Base-by-base conservation (phyloP, 2,329 filamentous ascomycete species). In the Penicillium italicum region DNA sequence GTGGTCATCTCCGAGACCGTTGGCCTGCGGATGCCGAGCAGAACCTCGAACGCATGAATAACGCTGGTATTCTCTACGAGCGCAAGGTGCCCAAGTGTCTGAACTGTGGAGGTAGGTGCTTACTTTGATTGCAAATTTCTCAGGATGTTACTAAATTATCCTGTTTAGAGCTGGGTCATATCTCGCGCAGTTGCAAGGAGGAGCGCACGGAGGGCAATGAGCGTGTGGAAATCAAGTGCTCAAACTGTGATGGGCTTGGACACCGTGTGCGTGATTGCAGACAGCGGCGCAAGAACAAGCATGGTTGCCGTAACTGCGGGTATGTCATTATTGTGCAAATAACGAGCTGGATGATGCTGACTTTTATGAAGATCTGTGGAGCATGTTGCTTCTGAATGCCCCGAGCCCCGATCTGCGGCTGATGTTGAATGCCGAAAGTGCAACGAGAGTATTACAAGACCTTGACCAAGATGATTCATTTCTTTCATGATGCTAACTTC, bases 271-370 rank as follows among this genome's bases (percentile, higher is more conserved):
- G 79, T 49, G 78, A 80, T 57, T 81, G 78, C 62, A 62, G 66
- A 9, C 64, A 74, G 52, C 48, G 65, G 20, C 77, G 76, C 45
- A 64, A 62, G 42, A 70, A 74, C 57, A 69, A 65, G 48, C 71
- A 66, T 50, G 70, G 73, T 28, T 84, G 81, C 68, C 81, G 79
- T 62, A 81, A 84, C 56, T 83, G 81, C 72, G 77, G 80, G 67
- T 77, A 68, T 50, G 72, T 46, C 12, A 28, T 8, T 30, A 11
- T 8, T 22, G n/a, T 16, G 33, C 31, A 38, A 38, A 26, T 9
- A n/a, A 20, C 12, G 16, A 5, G 45, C 30, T 22, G 11, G 5
- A 42, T 20, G 20, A 26, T 37, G 38, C 62, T 72, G 38, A 73
- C 56, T 30, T n/a, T 11, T 18, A 30, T 40, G 28, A 47, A 77